phyloP scores from a whole-genome alignment of 192 early-diverging fungal species.

The Jimgerdemannia lactiflua region DNA sequence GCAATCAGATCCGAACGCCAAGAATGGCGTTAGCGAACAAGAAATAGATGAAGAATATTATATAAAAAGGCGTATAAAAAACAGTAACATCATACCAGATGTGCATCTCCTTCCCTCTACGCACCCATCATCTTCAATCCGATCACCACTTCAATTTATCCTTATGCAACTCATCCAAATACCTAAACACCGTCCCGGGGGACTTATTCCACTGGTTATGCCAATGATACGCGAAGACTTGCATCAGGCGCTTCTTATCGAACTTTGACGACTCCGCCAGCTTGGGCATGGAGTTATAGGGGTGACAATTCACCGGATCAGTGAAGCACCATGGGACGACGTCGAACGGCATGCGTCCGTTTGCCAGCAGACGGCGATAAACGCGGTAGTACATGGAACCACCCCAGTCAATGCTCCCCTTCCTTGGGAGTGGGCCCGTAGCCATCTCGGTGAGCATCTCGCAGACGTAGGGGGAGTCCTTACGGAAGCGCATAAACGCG shows the following conservation, averaged over 20 bases:
- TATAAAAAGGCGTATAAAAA: not conserved
- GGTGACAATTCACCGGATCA: constrained; percentile 33
- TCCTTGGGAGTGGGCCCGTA: constrained; percentile 28
- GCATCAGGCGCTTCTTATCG: constrained; percentile 21
- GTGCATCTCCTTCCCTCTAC: too few relatives aligned
- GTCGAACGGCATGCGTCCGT: constrained; percentile 31
- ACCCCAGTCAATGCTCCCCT: constrained; percentile 38
- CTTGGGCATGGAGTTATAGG: constrained; percentile 36
- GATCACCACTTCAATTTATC: not conserved
- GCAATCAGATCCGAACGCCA: too few relatives aligned
- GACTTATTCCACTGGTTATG: constrained; percentile 44
- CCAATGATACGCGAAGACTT: constrained; percentile 43
- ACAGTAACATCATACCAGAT: not conserved
- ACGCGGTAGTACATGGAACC: constrained; percentile 34
- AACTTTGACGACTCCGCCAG: constrained; percentile 25
- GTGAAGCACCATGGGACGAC: constrained; percentile 45
- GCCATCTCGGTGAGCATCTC: constrained; percentile 39
- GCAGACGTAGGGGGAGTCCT: constrained; percentile 41
- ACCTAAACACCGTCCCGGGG: constrained; percentile 35
- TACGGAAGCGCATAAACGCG: constrained; percentile 40
- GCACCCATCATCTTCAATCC: not conserved
- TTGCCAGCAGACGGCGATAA: constrained; percentile 32
- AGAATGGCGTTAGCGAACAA: too few relatives aligned
- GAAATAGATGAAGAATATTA: too few relatives aligned
- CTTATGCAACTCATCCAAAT: constrained; percentile 17